Base-by-base conservation (phyloP, 345 rosid species). In the Mercurialis annua region DNA sequence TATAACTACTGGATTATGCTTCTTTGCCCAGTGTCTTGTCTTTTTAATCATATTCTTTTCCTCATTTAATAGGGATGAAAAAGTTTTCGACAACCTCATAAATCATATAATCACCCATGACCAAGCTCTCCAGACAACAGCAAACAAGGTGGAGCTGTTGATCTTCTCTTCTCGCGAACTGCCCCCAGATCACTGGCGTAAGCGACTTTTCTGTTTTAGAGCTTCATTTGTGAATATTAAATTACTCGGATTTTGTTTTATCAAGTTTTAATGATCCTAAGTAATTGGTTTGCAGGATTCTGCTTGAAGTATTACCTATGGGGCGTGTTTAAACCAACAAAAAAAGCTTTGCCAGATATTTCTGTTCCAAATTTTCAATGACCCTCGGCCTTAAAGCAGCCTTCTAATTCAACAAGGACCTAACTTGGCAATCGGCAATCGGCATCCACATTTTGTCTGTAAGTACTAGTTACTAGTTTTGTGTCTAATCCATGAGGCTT, bases 11-110 rank as follows among this genome's bases (percentile, higher is more conserved):
- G 44, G 40, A 21, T 34, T 50, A 18, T 48, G 27, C 40, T 2
- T 47, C 26, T 48, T 33, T 18, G 6, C 4, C 24, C 10, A 9
- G 2, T 20, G 1, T 18, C 11, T 56, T 31, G 0, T n/a, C 30
- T 23, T 38, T 10, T 2, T 11, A 31, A 63, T 18, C 10, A 44
- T 8, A 6, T 40, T 29, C 6, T 6, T n/a, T 26, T 6, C n/a
- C 8, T 58, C 36, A 21, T 66, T 12, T 62, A 34, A 67, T 59
- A 73, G 77, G 42, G 73, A 68, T 73, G 77, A 73, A 62, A 68
- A 30, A 40, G 27, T 38, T 55, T 63, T 68, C 29, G 77, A 73
- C 16, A 17, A 27, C 59, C 54, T 68, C 33, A 21, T 68, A n/a
- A 29, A 62, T 64, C 69, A 55, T 31, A 55, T 68, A 62, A 62